Percentiles rank a stretch among this genome's conserved stretches.
Evolutionary conservation across 352 stramenopile species (phyloP).

Genomic region (Phytophthora megakarya): DNA sequence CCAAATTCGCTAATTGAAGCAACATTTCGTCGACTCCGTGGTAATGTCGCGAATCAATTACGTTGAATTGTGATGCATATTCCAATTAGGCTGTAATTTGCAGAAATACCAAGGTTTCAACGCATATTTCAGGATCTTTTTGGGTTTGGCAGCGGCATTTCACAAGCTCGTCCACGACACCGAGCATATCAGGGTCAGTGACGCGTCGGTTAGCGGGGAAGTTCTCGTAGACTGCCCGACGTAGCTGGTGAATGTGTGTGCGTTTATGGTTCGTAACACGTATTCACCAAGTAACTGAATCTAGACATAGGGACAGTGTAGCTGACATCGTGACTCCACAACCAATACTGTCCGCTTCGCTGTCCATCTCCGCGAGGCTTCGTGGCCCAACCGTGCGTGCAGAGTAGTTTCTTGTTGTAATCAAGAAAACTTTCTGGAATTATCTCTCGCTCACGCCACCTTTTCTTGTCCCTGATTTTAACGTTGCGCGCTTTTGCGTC

Average conservation of each 20-base stretch:
- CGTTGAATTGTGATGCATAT: too few relatives aligned
- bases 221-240: not conserved
- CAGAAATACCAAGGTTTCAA: constrained; percentile 5
- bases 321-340: not conserved
- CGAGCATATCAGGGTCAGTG: not conserved
- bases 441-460: not conserved
- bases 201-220: not conserved
- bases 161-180: constrained; percentile 8
- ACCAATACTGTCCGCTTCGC: not conserved
- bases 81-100: constrained; percentile 2
- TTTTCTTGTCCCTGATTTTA: constrained; percentile 4
- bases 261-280: constrained; percentile 1
- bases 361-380: not conserved
- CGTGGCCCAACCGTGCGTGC: not conserved
- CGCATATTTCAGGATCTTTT: constrained; percentile 16
- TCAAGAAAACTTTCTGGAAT: not conserved
- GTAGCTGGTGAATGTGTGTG: constrained; percentile 6
- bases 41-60: too few relatives aligned
- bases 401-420: constrained; percentile 12
- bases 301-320: not conserved
- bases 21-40: too few relatives aligned
- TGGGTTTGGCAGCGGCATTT: constrained; percentile 8
- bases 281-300: not conserved
- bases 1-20: too few relatives aligned
- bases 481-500: not conserved